phyloP scores from a whole-genome alignment of 139 green algal species.

The Pycnococcus provasolii region DNA sequence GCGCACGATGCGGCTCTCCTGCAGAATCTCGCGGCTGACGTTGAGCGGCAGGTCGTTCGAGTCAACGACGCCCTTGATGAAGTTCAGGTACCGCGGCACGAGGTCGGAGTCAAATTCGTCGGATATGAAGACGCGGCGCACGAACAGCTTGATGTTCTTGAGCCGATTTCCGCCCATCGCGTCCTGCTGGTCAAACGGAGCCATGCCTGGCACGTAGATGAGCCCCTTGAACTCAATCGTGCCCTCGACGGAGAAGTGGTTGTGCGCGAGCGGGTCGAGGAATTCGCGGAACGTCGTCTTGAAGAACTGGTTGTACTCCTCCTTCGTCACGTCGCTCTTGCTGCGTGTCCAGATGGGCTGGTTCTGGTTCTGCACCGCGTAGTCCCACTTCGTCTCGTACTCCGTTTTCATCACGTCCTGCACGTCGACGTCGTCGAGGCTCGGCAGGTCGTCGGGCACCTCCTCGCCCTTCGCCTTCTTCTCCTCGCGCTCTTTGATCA shows the following conservation, averaged over 20 bases:
- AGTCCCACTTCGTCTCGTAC: constrained; percentile 67
- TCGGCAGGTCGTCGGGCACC: constrained; percentile 15
- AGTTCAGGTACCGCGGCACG: constrained; percentile 81
- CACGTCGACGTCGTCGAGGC: constrained; percentile 35
- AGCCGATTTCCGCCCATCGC: constrained; percentile 23
- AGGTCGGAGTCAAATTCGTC: constrained; percentile 97
- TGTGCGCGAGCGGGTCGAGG: constrained; percentile 42
- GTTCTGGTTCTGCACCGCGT: constrained; percentile 83
- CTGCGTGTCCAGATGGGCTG: constrained; percentile 86
- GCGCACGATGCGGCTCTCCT: constrained; percentile 69
- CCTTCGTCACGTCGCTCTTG: constrained; percentile 56
- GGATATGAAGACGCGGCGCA: constrained; percentile 95
- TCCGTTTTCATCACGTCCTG: constrained; percentile 79
- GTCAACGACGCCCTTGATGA: constrained; percentile 92
- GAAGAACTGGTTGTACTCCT: constrained; percentile 95
- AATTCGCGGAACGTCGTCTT: constrained; percentile 67
- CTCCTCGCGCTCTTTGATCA: constrained; percentile 41
- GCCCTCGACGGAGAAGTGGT: constrained; percentile 71
- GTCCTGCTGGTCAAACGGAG: constrained; percentile 79
- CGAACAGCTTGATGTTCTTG: constrained; percentile 71
- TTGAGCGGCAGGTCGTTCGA: constrained; percentile 93
- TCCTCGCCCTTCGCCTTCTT: constrained; percentile 22
- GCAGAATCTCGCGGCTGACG: constrained; percentile 93
- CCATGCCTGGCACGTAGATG: constrained; percentile 93
- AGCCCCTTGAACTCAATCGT: constrained; percentile 92